These are phyloP conservation scores for Metschnikowia drakensbergensis DNA, from an alignment of 805 yeast species.

Conservation along the genomic window DNA sequence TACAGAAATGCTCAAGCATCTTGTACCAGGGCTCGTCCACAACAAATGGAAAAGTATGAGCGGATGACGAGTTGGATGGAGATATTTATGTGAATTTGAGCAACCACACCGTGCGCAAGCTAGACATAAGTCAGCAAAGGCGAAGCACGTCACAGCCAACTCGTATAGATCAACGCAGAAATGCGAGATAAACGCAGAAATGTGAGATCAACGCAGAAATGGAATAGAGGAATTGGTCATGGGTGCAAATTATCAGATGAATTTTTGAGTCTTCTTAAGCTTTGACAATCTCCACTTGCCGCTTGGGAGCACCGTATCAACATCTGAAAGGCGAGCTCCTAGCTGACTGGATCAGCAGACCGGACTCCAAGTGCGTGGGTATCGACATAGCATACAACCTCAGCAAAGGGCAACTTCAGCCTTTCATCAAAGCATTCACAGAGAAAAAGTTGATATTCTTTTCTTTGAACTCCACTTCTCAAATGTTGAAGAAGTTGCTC, in stretches of 20 bases:
- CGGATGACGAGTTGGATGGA: constrained; percentile 54
- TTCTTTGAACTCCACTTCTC: constrained; percentile 49
- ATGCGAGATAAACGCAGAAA: too few species aligned
- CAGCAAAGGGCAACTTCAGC: constrained; percentile 43
- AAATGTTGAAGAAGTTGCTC: constrained; percentile 36
- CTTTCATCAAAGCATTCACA: constrained; percentile 42
- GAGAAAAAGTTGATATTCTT: constrained; percentile 43
- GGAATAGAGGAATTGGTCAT: constrained; percentile 58
- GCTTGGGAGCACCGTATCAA: constrained; percentile 54
- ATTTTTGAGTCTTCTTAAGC: constrained; percentile 44
- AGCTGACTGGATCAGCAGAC: constrained; percentile 46
- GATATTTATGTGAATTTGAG: constrained; percentile 47
- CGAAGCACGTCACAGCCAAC: constrained; percentile 41
- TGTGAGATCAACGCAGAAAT: constrained; percentile 41
- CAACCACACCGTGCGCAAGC: constrained; percentile 39
- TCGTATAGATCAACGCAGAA: constrained; percentile 39
- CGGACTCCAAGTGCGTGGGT: constrained; percentile 47
- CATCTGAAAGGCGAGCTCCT: constrained; percentile 36
- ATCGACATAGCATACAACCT: constrained; percentile 54
- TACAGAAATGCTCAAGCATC: constrained; percentile 49
- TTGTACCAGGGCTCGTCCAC: constrained; percentile 43
- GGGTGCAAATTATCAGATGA: constrained; percentile 45
- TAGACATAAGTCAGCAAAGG: constrained; percentile 55
- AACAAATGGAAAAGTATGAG: constrained; percentile 51
- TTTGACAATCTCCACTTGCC: constrained; percentile 39